Base-by-base conservation (phyloP, 179 eudicot genomes). In the Silene coronaria region DNA sequence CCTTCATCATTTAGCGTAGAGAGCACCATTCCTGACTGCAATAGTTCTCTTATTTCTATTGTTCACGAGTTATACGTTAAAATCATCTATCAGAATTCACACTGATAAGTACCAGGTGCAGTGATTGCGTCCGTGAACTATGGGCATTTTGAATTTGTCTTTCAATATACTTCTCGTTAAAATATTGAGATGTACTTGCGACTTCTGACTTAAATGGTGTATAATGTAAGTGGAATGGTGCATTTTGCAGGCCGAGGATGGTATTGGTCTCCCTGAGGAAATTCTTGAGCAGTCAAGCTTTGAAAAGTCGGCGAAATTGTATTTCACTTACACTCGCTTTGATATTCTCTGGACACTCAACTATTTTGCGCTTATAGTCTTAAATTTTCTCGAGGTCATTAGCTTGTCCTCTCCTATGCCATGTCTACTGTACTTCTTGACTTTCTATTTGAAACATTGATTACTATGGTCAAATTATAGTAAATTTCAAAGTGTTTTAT, bases 171-270 rank as follows among this genome's bases (percentile, higher is more conserved):
- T 22, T 66, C 70, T 66, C 19, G 38, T 13, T 30, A 19, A 62
- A 30, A 32, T 38, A 14, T 48, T 36, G 26, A 6, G 34, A 10
- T 71, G 79, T 19, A 12, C 19, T 38, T 10, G 10, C n/a, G 28
- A 67, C 19, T 22, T 58, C 12, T 67, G 26, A 59, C 55, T 59
- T 60, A 16, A 65, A 19, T 71, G 72, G 22, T 70, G 72, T 26
- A 55, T 61, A 53, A 45, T 61, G 26, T 28, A 42, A 58, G n/a
- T 55, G 12, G 16, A 77, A 67, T 27, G 53, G 24, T 84, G 76
- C 32, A 62, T 59, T 75, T 82, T 89, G 71, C 95, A 94, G 98
- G 98, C 98, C 46, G 98, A 94, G 81, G 97, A 94, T 80, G 98
- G 96, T 70, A 66, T 86, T 78, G 98, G 98, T 80, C 84, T 94